Percentiles rank a stretch among this genome's conserved stretches.
Conservation (phyloP, 1,284 basidiomycete genomes). For the Cutaneotrichosporon spelunceum region DNA sequence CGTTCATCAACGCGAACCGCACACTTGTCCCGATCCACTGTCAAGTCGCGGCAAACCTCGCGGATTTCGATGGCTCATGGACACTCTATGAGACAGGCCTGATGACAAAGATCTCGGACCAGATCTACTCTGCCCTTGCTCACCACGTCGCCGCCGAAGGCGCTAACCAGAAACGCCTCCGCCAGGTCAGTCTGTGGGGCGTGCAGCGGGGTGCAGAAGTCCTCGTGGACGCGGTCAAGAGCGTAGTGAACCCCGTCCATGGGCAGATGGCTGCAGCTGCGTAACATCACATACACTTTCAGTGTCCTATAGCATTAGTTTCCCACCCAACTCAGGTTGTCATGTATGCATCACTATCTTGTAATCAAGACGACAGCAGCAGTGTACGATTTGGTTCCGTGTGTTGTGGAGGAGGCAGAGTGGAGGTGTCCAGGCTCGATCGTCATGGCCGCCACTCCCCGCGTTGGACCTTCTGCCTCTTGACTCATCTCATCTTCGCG, state of each 20-base stretch:
- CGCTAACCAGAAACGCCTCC: slow-evolving; percentile 79
- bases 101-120: slow-evolving; percentile 43
- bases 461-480: not conserved
- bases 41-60: slow-evolving; percentile 71
- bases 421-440: not conserved
- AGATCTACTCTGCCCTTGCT: slow-evolving; percentile 82
- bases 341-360: not conserved
- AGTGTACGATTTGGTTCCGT: not conserved
- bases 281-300: not conserved
- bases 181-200: slow-evolving; percentile 79
- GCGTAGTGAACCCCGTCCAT: slow-evolving; percentile 55
- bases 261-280: slow-evolving; percentile 16
- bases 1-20: slow-evolving; percentile 94
- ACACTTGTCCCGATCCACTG: slow-evolving; percentile 90
- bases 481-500: not conserved
- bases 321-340: not conserved
- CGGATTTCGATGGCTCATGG: slow-evolving; percentile 84
- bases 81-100: slow-evolving; percentile 56
- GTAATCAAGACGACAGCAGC: not conserved
- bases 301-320: not conserved
- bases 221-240: slow-evolving; percentile 61
- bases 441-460: not conserved
- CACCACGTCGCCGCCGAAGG: slow-evolving; percentile 78
- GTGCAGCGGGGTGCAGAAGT: slow-evolving; percentile 68
- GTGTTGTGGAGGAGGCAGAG: slow-evolving; percentile 1